Base-by-base conservation (phyloP, 139 green algal species). In the Chlorella vulgaris region DNA sequence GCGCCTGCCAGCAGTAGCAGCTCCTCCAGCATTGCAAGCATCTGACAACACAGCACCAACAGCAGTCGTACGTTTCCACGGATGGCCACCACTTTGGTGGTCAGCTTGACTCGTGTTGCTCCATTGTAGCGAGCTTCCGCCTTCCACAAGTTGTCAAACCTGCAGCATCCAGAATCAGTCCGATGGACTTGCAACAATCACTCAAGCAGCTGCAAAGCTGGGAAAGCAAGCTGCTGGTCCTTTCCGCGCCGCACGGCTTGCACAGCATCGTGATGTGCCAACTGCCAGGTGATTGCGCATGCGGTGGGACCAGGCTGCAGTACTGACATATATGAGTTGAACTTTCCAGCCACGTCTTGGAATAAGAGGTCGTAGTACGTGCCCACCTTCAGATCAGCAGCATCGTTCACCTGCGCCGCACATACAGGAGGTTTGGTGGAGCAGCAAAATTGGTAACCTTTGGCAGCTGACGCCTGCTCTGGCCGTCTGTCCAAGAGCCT, bases 301-400 rank as follows among this genome's bases (percentile, higher is more conserved):
- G n/a, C n/a, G n/a, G n/a, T 70, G 63, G 29, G 21, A 40, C 3
- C 63, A 1, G n/a, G 63, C 35, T 15, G 43, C 8, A 69, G 21
- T 18, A 33, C 66, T 74, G 38, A 74, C 67, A 74, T 74, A 26
- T 53, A n/a, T 28, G 53, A 28, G 67, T 74, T 74, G 67, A 74
- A 74, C 39, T 55, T 74, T 33, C 67, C 67, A 22, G 26, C 24
- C 24, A 74, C 39, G 39, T 74, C 67, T 4, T 15, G 28, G 18
- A 15, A 65, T 21, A 15, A 65, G 18, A 65, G 15, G 55, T 58
- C 47, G 15, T 58, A 58, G 47, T 58, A 58, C 47, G 13, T 24
- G 47, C 47, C 47, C 10, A 58, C 47, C 47, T 58, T 58, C 47
- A 58, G 15, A 24, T 10, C 47, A 24, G 47, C 10, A 15, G 47